Evolutionary conservation across 495 filamentous ascomycete species (phyloP).

Genomic region (Xylaria longipes): DNA sequence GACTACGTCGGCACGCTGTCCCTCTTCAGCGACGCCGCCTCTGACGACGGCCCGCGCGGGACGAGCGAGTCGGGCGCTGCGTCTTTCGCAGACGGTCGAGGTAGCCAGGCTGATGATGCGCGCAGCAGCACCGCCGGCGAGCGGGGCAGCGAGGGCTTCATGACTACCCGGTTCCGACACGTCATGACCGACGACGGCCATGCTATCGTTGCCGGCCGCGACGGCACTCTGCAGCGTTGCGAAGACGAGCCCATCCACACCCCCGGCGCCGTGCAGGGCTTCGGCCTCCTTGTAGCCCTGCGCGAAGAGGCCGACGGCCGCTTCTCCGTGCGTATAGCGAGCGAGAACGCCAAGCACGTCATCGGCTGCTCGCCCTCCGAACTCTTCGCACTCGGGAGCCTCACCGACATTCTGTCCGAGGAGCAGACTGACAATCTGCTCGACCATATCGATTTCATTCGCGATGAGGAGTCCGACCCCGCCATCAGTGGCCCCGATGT

Average conservation of each 20-base stretch:
- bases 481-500: constrained; percentile 81
- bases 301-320: constrained; percentile 71
- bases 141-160: constrained; percentile 41
- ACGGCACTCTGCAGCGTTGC: constrained; percentile 74
- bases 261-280: constrained; percentile 87
- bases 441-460: constrained; percentile 88
- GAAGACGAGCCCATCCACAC: constrained; percentile 96
- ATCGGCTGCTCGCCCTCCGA: constrained; percentile 81
- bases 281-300: constrained; percentile 81
- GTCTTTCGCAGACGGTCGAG: neutral
- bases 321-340: constrained; percentile 77
- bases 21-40: constrained; percentile 44
- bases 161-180: constrained; percentile 82
- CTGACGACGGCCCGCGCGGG: constrained; percentile 38
- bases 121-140: constrained; percentile 32
- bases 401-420: constrained; percentile 79
- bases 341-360: constrained; percentile 81
- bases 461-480: constrained; percentile 77
- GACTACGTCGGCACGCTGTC: constrained; percentile 36
- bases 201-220: constrained; percentile 81
- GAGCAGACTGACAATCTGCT: constrained; percentile 83
- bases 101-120: constrained; percentile 28
- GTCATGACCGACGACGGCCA: constrained; percentile 80
- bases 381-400: constrained; percentile 76
- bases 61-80: constrained; percentile 22